Evolutionary conservation across 805 yeast genomes (phyloP).

Genomic region (Metschnikowia koreensis): DNA sequence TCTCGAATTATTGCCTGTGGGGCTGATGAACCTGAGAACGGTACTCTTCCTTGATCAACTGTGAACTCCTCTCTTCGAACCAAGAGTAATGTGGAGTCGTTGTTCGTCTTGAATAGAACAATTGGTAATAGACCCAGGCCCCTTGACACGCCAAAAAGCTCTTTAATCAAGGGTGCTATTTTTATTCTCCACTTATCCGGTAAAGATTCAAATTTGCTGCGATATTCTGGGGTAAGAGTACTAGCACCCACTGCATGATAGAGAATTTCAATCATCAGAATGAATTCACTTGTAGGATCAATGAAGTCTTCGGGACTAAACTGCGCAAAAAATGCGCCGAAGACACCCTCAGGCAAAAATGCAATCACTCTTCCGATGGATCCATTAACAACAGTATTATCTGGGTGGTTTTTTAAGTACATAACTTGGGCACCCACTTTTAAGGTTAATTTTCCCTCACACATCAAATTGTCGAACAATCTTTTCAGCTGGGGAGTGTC

Average conservation of each 20-base stretch:
- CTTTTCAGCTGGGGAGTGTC: constrained; percentile 36
- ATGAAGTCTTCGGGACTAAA: constrained; percentile 15
- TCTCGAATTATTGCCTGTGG: constrained; percentile 11
- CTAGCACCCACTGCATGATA: constrained; percentile 10
- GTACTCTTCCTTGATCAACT: constrained; percentile 28
- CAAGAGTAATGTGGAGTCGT: constrained; percentile 28
- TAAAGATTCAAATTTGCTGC: constrained; percentile 2
- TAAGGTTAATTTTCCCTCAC: constrained; percentile 56
- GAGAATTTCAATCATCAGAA: constrained; percentile 11
- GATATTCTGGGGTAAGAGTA: constrained; percentile 6
- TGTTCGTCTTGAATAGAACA: constrained; percentile 42
- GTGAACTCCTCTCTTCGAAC: constrained; percentile 36
- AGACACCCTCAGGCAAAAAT: constrained; percentile 32
- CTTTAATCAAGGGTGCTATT: constrained; percentile 11
- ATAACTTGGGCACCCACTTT: constrained; percentile 79
- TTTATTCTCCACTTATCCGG: constrained; percentile 17
- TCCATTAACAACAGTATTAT: constrained; percentile 72
- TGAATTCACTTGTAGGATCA: constrained; percentile 12
- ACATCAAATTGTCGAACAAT: constrained; percentile 64
- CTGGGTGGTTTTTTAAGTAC: constrained; percentile 70
- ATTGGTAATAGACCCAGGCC: constrained; percentile 37
- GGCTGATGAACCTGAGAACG: not conserved
- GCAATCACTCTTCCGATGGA: constrained; percentile 68
- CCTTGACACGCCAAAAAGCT: constrained; percentile 8
- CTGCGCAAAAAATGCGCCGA: constrained; percentile 7